Conservation (phyloP, 2,329 filamentous ascomycete species). For the Berkeleyomyces basicola region DNA sequence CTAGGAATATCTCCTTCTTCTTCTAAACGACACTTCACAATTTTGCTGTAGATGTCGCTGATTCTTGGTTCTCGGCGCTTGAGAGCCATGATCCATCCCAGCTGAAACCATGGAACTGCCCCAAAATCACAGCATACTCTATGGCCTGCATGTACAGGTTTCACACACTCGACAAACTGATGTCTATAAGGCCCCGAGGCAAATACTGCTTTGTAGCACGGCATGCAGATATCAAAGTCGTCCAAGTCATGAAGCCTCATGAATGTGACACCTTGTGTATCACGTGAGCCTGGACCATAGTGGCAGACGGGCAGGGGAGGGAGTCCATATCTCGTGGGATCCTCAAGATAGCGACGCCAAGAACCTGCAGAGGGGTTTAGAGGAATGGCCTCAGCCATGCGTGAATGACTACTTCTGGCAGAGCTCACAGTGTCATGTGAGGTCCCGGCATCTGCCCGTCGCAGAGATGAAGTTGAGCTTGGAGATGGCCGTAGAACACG, state of each 20-base stretch:
- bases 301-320: conserved; percentile 36
- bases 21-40: conserved; percentile 31
- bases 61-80: conserved; percentile 47
- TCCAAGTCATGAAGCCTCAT: conserved; percentile 55
- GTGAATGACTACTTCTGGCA: not conserved
- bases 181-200: conserved; percentile 48
- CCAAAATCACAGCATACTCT: conserved; percentile 61
- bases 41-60: conserved; percentile 55
- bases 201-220: conserved; percentile 59
- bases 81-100: conserved; percentile 67
- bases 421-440: not conserved
- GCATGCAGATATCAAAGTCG: conserved; percentile 66
- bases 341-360: conserved; percentile 39
- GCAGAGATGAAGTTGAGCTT: not conserved
- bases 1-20: conserved; percentile 21
- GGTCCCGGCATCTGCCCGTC: conserved; percentile 3
- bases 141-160: conserved; percentile 16
- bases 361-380: conserved; percentile 19
- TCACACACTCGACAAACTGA: conserved; percentile 42
- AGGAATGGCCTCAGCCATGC: conserved; percentile 3
- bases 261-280: conserved; percentile 55
- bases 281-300: conserved; percentile 40
- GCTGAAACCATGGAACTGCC: conserved; percentile 58
- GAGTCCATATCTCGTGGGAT: conserved; percentile 27
- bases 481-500: conserved; percentile 17